phyloP scores from a whole-genome alignment of 495 filamentous ascomycete species.

The Hyaloscypha bicolor region DNA sequence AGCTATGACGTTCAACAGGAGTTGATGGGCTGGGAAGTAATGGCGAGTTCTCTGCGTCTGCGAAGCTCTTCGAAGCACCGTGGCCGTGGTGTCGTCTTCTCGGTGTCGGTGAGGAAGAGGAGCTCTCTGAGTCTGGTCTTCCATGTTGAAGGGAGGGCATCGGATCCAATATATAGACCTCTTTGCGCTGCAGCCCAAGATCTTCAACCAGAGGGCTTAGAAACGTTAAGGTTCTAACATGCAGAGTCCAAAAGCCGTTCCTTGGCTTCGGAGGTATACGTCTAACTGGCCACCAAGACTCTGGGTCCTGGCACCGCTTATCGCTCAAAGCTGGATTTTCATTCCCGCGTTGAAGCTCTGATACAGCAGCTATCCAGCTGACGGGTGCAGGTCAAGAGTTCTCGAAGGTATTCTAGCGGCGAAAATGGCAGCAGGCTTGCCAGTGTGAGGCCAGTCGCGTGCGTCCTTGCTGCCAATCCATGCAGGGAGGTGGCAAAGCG shows the following conservation, averaged over 20 bases:
- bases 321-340: background rate
- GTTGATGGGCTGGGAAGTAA: constrained; percentile 20
- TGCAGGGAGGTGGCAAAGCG: background rate
- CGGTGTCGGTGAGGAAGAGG: background rate
- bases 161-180: background rate
- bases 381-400: background rate
- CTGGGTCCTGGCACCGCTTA: background rate
- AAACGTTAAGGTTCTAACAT: background rate
- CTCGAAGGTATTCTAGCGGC: background rate
- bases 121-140: constrained; percentile 10
- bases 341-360: background rate
- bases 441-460: background rate
- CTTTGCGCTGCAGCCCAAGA: background rate
- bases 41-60: constrained; percentile 21
- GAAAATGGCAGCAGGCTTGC: background rate
- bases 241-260: background rate
- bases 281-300: background rate
- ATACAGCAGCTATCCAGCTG: background rate
- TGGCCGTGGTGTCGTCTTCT: background rate
- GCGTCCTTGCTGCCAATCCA: background rate
- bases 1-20: constrained; percentile 4
- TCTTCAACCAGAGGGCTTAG: background rate
- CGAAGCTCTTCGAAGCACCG: background rate
- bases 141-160: constrained; percentile 12
- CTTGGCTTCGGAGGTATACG: background rate